Base-by-base conservation (phyloP, 345 rosid species). In the Eucalyptus microcorys region DNA sequence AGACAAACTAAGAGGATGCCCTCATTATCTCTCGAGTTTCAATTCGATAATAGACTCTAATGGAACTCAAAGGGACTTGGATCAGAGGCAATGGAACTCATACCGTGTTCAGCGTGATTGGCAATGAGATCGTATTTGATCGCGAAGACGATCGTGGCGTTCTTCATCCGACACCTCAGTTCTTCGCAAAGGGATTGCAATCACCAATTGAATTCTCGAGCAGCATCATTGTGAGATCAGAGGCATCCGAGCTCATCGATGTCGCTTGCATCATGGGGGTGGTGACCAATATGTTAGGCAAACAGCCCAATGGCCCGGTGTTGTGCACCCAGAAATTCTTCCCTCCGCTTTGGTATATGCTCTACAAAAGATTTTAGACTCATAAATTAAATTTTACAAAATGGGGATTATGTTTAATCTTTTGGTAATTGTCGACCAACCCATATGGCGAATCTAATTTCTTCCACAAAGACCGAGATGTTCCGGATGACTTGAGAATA, bases 291-390 rank as follows among this genome's bases (percentile, higher is more conserved):
- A 91, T 91, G 84, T 93, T 92, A 0, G 98, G 96, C 89, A 94
- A 59, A 83, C 98, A 95, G 43, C 96, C 98, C 42, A 95, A 88
- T 80, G 97, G 98, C n/a, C 98, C 97, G 7, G 95, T 93, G 57
- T 92, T 94, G 64, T 96, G 97, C 59, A 96, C 89, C 95, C 96
- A 96, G 87, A 96, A 94, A 19, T 95, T 96, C 83, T 89, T 95
- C 86, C 96, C 97, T 66, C 98, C 97, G 26, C 87, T 88, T 85
- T 87, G 49, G 91, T 93, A 91, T 57, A 94, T 88, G n/a, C 85
- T 90, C 98, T 96, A 32, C 80, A 19, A 40, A 83, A 19, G 30
- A 55, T 22, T 52, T 49, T 15, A 59, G 57, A 14, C 76, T 2
- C 85, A 22, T 24, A 24, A 9, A 57, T 52, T 55, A 40, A 26